A percentile compares a stretch with the other conserved stretches of the same genome.
Evolutionary conservation across 495 filamentous ascomycete genomes (phyloP).

Genomic region (Daldinia bambusicola): DNA sequence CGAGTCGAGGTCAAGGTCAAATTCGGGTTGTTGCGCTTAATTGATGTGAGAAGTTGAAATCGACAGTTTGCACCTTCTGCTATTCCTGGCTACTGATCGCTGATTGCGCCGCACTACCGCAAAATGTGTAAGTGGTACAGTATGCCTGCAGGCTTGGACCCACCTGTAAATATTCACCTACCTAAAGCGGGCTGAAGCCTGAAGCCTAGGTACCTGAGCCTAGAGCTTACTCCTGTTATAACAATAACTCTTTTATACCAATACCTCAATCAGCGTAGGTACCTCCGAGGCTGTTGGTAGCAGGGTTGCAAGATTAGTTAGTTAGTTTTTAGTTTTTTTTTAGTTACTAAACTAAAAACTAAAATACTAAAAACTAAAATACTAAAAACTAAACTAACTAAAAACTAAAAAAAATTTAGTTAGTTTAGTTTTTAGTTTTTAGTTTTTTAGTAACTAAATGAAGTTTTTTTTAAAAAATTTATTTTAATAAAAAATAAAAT

Average conservation of each 20-base stretch:
- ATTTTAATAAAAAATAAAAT: no score
- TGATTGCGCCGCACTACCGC: conserved; percentile 31
- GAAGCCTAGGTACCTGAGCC: background rate
- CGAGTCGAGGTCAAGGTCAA: conserved; percentile 4
- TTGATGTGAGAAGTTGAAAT: conserved; percentile 37
- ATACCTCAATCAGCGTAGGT: no score
- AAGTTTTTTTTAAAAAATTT: no score
- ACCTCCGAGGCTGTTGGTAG: no score
- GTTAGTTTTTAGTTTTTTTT: no score
- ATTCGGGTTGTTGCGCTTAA: conserved; percentile 27
- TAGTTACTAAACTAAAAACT: no score
- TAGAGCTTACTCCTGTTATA: background rate
- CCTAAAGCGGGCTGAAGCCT: background rate
- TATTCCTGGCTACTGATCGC: conserved; percentile 39
- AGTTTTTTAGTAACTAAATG: no score
- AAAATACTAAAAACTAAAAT: no score
- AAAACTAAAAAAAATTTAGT: no score
- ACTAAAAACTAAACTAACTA: no score
- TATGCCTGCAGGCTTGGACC: background rate
- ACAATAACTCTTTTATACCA: background rate
- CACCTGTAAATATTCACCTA: background rate
- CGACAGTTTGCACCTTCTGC: conserved; percentile 44
- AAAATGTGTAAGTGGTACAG: conserved; percentile 10
- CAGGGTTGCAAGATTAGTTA: no score
- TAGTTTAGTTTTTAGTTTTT: no score